phyloP scores from a whole-genome alignment of 2,329 filamentous ascomycete genomes.

The Escovopsis weberi region DNA sequence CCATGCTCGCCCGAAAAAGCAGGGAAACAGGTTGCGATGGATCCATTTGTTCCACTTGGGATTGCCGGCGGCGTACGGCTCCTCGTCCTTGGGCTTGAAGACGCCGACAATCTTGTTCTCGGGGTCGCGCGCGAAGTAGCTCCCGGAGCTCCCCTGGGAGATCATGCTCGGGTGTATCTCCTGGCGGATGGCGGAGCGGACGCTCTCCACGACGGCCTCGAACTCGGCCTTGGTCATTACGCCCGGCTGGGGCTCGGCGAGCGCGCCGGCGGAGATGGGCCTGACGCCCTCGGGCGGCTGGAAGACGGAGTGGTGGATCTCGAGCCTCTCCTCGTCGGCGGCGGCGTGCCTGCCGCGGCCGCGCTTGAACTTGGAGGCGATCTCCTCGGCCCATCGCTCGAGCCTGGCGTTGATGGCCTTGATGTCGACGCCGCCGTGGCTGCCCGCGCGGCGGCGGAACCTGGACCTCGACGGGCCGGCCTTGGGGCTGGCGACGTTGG shows the following conservation, averaged over 20 bases:
- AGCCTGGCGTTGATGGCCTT: conserved; percentile 95
- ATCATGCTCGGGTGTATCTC: conserved; percentile 93
- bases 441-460: conserved; percentile 34
- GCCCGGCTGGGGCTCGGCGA: conserved; percentile 49
- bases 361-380: conserved; percentile 92
- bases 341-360: conserved; percentile 55
- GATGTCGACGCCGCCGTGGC: conserved; percentile 86
- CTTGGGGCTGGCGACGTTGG: conserved; percentile 44
- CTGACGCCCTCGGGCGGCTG: conserved; percentile 79
- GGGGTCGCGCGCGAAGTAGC: conserved; percentile 87
- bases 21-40: conserved; percentile 91
- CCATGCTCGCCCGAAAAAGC: conserved; percentile 90
- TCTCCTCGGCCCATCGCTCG: conserved; percentile 95
- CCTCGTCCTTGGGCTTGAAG: conserved; percentile 98
- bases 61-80: conserved; percentile 91
- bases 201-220: conserved; percentile 76
- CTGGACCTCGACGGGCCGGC: conserved; percentile 19
- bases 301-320: conserved; percentile 97
- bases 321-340: conserved; percentile 69
- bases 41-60: conserved; percentile 99
- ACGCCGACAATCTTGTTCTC: conserved; percentile 93
- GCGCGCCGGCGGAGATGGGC: conserved; percentile 60
- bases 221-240: conserved; percentile 69
- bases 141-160: conserved; percentile 90
- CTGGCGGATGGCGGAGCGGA: conserved; percentile 77